A percentile compares a stretch with the other conserved stretches of the same genome.
These are phyloP conservation scores for Limnanthes douglasii DNA, from an alignment of 345 rosid genomes.

Conservation along the genomic window DNA sequence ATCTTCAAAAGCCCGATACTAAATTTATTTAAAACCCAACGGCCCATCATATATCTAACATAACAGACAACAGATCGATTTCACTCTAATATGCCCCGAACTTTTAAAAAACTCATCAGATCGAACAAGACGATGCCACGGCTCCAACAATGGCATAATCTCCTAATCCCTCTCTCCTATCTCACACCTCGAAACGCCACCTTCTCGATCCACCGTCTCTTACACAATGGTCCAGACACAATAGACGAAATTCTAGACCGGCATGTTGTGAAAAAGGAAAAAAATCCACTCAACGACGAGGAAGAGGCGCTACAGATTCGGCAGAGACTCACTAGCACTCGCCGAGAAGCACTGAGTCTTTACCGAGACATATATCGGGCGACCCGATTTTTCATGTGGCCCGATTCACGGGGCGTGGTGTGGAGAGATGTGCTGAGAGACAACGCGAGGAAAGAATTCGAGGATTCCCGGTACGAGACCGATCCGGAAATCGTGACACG, in stretches of 20 bases:
- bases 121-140: slow-evolving; percentile 22
- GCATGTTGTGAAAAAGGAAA: slow-evolving; percentile 49
- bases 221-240: slow-evolving; percentile 77
- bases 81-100: too few species aligned
- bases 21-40: too few species aligned
- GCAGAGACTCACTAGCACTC: slow-evolving; percentile 48
- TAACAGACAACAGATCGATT: too few species aligned
- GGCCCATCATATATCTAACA: too few species aligned
- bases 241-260: slow-evolving; percentile 70
- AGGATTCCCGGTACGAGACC: slow-evolving; percentile 65
- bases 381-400: slow-evolving; percentile 68
- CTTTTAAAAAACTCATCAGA: too few species aligned
- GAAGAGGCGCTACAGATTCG: slow-evolving; percentile 46
- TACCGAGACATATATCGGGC: slow-evolving; percentile 85
- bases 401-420: slow-evolving; percentile 44
- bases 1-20: too few species aligned
- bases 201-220: slow-evolving; percentile 6
- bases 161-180: slow-evolving; percentile 5
- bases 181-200: background rate
- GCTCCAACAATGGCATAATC: slow-evolving; percentile 32
- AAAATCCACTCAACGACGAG: slow-evolving; percentile 29
- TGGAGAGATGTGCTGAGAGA: slow-evolving; percentile 79
- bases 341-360: slow-evolving; percentile 61
- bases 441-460: slow-evolving; percentile 76
- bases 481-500: slow-evolving; percentile 73